These are phyloP conservation scores for Suhomyces sp. DNA, from an alignment of 805 yeast genomes.

Conservation along the genomic window DNA sequence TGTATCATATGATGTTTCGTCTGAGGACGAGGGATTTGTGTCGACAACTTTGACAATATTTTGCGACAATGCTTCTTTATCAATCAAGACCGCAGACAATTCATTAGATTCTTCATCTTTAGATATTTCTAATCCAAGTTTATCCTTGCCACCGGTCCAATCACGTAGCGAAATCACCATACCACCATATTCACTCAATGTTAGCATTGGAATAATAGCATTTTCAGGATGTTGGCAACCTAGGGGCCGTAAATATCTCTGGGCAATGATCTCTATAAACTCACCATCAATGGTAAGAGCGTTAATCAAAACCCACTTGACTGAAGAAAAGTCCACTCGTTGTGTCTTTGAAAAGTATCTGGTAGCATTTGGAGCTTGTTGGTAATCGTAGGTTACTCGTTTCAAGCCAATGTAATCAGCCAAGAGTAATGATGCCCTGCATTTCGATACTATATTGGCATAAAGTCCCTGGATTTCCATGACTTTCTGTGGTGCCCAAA, in stretches of 20 bases:
- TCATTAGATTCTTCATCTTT: constrained; percentile 40
- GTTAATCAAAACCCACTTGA: constrained; percentile 87
- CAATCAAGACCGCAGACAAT: constrained; percentile 67
- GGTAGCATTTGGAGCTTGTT: constrained; percentile 81
- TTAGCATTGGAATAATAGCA: constrained; percentile 84
- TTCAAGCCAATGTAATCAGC: constrained; percentile 88
- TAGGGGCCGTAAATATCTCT: constrained; percentile 85
- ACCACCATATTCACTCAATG: constrained; percentile 93
- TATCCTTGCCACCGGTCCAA: constrained; percentile 75
- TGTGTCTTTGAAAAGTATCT: constrained; percentile 74
- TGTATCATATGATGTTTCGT: constrained; percentile 38
- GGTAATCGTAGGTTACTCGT: constrained; percentile 89
- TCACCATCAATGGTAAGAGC: constrained; percentile 91
- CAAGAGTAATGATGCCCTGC: constrained; percentile 68
- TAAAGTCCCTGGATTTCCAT: constrained; percentile 83
- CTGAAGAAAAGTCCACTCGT: constrained; percentile 72
- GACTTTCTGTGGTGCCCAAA: constrained; percentile 74
- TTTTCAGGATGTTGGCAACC: constrained; percentile 77
- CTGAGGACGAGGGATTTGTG: constrained; percentile 51
- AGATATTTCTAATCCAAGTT: constrained; percentile 47
- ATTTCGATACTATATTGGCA: constrained; percentile 73
- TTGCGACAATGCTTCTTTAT: constrained; percentile 68
- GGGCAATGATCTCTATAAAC: constrained; percentile 82
- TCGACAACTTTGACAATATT: constrained; percentile 69
- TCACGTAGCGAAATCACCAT: constrained; percentile 90